Evolutionary conservation across 345 rosid species (phyloP).

Genomic region (Punica granatum): DNA sequence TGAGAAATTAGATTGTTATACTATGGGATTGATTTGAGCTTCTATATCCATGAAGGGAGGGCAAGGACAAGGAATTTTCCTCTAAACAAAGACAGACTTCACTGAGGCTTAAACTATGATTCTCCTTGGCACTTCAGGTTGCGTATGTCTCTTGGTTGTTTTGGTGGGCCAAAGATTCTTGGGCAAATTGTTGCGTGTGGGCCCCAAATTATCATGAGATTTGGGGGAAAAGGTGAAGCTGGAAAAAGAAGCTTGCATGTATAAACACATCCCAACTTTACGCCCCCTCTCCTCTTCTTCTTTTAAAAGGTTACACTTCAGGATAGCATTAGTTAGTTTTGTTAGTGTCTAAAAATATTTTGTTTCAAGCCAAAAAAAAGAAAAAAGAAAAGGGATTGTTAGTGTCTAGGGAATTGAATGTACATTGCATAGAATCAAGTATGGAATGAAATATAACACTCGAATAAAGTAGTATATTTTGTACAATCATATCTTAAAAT

Average conservation of each 20-base stretch:
- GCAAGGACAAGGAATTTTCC: background rate
- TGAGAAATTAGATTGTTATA: too few relatives aligned
- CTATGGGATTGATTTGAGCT: too few relatives aligned
- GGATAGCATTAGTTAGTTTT: background rate
- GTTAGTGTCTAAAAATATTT: too few relatives aligned
- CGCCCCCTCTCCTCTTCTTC: background rate
- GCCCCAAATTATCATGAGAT: background rate
- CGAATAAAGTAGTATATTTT: background rate
- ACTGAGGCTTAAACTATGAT: background rate
- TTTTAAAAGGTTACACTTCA: background rate
- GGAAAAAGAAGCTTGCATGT: background rate
- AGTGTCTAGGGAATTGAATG: background rate
- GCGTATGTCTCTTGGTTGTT: conserved; percentile 2
- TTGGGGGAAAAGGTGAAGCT: background rate
- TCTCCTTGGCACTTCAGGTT: conserved; percentile 1
- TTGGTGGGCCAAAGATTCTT: conserved; percentile 5
- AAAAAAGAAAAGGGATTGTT: background rate
- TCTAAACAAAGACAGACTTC: background rate
- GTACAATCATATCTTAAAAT: too few relatives aligned
- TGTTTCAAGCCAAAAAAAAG: too few relatives aligned
- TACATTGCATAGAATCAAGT: background rate
- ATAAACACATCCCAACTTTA: background rate
- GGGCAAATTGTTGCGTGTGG: background rate
- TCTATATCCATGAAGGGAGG: background rate
- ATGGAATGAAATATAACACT: background rate